A percentile compares a stretch with the other conserved stretches of the same genome.
Evolutionary conservation across 306 rosid species (phyloP).

Genomic region (Erythrophleum fordii): DNA sequence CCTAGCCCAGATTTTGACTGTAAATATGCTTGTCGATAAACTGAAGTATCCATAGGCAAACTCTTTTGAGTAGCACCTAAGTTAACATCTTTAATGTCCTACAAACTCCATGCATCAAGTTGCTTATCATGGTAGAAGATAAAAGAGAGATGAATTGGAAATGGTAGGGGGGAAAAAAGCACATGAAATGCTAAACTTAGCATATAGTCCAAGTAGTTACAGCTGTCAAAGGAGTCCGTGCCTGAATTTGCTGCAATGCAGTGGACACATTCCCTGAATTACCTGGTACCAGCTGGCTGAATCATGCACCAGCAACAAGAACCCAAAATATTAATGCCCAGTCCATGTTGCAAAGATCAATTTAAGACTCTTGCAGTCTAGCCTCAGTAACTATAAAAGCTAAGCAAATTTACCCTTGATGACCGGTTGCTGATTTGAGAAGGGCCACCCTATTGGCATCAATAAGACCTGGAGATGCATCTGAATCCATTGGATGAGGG

Average conservation of each 20-base stretch:
- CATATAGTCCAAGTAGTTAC: slow-evolving; percentile 54
- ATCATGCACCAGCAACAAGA: slow-evolving; percentile 37
- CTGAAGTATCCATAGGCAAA: slow-evolving; percentile 80
- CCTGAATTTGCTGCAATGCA: slow-evolving; percentile 81
- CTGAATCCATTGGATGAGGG: slow-evolving; percentile 78
- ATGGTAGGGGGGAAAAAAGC: slow-evolving; percentile 14
- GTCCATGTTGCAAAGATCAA: slow-evolving; percentile 26
- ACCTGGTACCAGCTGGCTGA: slow-evolving; percentile 82
- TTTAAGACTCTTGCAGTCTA: slow-evolving; percentile 4
- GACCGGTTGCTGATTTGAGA: slow-evolving; percentile 71
- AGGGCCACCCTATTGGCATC: slow-evolving; percentile 81
- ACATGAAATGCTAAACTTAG: slow-evolving; percentile 26
- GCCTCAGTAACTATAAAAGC: slow-evolving; percentile 15
- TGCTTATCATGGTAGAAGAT: slow-evolving; percentile 38
- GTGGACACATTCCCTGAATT: slow-evolving; percentile 73
- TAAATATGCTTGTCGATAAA: slow-evolving; percentile 74
- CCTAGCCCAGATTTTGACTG: slow-evolving; percentile 82
- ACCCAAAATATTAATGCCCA: slow-evolving; percentile 36
- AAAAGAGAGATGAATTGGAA: slow-evolving; percentile 17
- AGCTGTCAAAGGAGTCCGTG: slow-evolving; percentile 59
- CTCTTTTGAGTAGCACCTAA: slow-evolving; percentile 66
- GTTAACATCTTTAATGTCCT: slow-evolving; percentile 82
- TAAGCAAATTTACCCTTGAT: slow-evolving; percentile 68
- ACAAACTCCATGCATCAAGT: slow-evolving; percentile 44
- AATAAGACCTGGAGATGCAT: slow-evolving; percentile 66